Conservation (phyloP, 306 rosid genomes). For the Casuarina glauca region DNA sequence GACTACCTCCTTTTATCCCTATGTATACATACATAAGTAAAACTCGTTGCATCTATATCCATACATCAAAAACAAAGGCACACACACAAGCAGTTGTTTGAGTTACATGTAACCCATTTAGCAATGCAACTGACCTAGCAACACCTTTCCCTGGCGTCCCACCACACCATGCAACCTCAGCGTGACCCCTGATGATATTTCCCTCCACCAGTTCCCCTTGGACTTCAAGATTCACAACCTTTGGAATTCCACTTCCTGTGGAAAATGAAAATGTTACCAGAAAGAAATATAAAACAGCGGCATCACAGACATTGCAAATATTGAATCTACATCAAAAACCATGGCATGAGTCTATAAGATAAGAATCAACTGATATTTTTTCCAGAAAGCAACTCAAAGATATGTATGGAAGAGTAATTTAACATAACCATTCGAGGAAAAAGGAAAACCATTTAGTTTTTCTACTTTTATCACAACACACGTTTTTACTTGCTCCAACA, state of each 20-base stretch:
- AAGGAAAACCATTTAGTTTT: neutral
- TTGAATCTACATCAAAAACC: slow-evolving; percentile 20
- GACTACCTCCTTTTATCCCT: slow-evolving; percentile 21
- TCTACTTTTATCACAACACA: neutral
- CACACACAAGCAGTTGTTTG: neutral
- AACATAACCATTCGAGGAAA: neutral
- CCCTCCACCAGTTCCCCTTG: slow-evolving; percentile 88
- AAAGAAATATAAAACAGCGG: neutral
- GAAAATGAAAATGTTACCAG: slow-evolving; percentile 8
- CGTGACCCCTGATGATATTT: slow-evolving; percentile 65
- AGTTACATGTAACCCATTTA: neutral
- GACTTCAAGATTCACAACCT: slow-evolving; percentile 81
- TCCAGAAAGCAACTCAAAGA: no score
- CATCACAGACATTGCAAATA: neutral
- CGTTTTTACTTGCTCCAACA: neutral
- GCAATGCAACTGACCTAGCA: slow-evolving; percentile 70
- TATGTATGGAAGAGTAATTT: no score
- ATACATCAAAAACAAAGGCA: neutral
- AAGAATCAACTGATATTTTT: neutral
- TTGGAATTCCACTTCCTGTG: slow-evolving; percentile 84
- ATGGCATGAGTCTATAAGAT: slow-evolving; percentile 3
- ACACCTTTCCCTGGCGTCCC: slow-evolving; percentile 96
- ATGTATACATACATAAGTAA: neutral
- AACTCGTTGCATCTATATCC: neutral
- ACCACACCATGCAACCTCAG: slow-evolving; percentile 95